Conservation (phyloP, 805 yeast species). For the Metschnikowia henanensis region DNA sequence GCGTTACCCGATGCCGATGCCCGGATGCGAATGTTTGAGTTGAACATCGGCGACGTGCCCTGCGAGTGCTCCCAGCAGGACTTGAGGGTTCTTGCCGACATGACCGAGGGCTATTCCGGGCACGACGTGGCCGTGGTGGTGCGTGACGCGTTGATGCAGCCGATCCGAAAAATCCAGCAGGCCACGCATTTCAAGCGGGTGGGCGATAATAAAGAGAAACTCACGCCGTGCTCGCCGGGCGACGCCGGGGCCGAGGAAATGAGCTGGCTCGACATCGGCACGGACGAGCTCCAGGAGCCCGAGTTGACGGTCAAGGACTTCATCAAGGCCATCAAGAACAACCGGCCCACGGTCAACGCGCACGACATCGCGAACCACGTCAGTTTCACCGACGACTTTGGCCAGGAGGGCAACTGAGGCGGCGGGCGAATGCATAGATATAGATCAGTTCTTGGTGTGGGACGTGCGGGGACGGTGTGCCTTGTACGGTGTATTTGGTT, state of each 20-base stretch:
- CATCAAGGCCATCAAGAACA: conserved; percentile 84
- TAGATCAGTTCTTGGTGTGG: not conserved
- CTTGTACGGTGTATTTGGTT: too few species aligned
- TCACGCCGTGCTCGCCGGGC: conserved; percentile 98
- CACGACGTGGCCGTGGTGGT: conserved; percentile 97
- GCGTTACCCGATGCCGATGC: conserved; percentile 95
- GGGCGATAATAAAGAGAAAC: conserved; percentile 45
- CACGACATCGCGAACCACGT: conserved; percentile 80
- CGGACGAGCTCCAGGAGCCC: conserved; percentile 90
- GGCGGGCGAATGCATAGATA: too few species aligned
- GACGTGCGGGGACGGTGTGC: too few species aligned
- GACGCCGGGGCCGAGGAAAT: conserved; percentile 80
- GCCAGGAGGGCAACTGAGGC: conserved; percentile 90
- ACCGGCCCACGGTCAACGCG: conserved; percentile 93
- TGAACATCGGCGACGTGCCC: conserved; percentile 89
- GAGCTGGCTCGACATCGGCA: conserved; percentile 91
- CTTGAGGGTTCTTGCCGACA: conserved; percentile 74
- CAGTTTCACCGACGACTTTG: conserved; percentile 91
- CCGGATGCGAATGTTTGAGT: conserved; percentile 88
- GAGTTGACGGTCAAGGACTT: conserved; percentile 88
- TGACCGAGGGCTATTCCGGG: conserved; percentile 98
- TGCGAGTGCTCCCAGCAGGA: conserved; percentile 75
- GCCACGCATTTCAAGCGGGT: conserved; percentile 91
- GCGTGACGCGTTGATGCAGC: conserved; percentile 97
- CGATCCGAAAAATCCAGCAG: conserved; percentile 90